Conservation (phyloP, 495 filamentous ascomycete genomes). For the Pyrenula aspistea region DNA sequence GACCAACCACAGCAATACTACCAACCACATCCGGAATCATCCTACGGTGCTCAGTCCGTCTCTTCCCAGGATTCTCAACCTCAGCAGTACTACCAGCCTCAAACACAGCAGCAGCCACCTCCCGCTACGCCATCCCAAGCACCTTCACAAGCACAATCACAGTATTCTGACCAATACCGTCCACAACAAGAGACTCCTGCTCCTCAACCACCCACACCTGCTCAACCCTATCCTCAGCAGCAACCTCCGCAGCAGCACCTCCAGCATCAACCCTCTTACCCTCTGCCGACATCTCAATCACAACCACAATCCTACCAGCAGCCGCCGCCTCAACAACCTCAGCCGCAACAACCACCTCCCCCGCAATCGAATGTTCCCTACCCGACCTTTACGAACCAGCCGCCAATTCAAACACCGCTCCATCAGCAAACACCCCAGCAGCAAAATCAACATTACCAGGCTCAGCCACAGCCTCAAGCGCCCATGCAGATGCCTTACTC, state of each 20-base stretch:
- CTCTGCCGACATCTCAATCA: no score
- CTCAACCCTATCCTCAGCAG: background rate
- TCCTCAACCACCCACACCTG: slow-evolving; percentile 4
- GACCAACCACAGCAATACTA: slow-evolving; percentile 6
- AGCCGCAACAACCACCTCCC: slow-evolving; percentile 17
- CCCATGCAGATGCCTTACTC: slow-evolving; percentile 26
- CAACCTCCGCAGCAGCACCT: slow-evolving; percentile 11
- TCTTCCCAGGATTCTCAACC: slow-evolving; percentile 19
- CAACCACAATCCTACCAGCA: slow-evolving; percentile 17
- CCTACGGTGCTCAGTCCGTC: slow-evolving; percentile 18
- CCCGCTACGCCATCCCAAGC: slow-evolving; percentile 16
- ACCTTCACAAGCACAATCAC: slow-evolving; percentile 14
- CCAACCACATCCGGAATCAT: slow-evolving; percentile 7
- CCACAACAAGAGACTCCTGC: slow-evolving; percentile 4
- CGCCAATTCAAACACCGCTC: background rate
- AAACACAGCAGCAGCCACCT: slow-evolving; percentile 29
- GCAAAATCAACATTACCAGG: slow-evolving; percentile 14
- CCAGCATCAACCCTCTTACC: slow-evolving; percentile 16
- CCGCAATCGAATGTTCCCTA: slow-evolving; percentile 20
- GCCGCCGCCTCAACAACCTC: slow-evolving; percentile 13
- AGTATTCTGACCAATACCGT: slow-evolving; percentile 18
- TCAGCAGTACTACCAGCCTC: slow-evolving; percentile 16
- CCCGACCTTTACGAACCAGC: background rate
- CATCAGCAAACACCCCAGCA: background rate
- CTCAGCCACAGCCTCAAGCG: slow-evolving; percentile 34